A percentile compares a stretch with the other conserved stretches of the same genome.
Conservation (phyloP, 1,139 yeast species). For the Lodderomyces theae region DNA sequence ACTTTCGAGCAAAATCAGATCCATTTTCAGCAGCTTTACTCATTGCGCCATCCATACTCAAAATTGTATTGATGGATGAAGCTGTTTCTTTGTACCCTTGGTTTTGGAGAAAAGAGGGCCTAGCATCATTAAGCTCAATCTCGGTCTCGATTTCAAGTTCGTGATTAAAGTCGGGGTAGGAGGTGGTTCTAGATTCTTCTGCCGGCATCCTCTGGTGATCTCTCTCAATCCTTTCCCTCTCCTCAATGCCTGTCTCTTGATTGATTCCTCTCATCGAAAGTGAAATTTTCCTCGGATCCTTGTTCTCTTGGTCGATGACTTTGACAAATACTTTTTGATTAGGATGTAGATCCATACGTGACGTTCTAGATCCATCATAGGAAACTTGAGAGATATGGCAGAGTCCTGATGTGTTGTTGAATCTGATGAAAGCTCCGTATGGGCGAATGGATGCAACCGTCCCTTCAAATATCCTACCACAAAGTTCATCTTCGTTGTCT, state of each 20-base stretch:
- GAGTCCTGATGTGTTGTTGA: constrained; percentile 48
- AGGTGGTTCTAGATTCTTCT: background rate
- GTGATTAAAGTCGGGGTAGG: background rate
- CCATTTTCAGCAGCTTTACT: constrained; percentile 76
- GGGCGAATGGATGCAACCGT: constrained; percentile 21
- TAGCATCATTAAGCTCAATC: constrained; percentile 65
- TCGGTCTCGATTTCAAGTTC: constrained; percentile 61
- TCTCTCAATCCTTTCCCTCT: constrained; percentile 20
- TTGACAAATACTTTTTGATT: constrained; percentile 68
- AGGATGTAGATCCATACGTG: constrained; percentile 55
- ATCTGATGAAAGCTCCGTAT: constrained; percentile 74
- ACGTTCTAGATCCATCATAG: constrained; percentile 44
- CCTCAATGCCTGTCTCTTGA: constrained; percentile 51
- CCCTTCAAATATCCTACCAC: constrained; percentile 1
- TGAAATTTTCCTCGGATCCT: constrained; percentile 40
- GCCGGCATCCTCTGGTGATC: too few relatives aligned
- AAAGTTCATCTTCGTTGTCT: too few relatives aligned
- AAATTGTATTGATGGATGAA: constrained; percentile 13
- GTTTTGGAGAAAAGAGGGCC: constrained; percentile 64
- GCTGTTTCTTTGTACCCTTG: constrained; percentile 4
- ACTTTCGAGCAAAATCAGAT: constrained; percentile 62
- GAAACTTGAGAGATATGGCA: constrained; percentile 76
- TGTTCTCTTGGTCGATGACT: constrained; percentile 43
- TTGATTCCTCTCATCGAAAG: constrained; percentile 75
- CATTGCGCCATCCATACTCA: constrained; percentile 72